Evolutionary conservation across 179 eudicot species (phyloP).

Genomic region (Beta macrorhiza): DNA sequence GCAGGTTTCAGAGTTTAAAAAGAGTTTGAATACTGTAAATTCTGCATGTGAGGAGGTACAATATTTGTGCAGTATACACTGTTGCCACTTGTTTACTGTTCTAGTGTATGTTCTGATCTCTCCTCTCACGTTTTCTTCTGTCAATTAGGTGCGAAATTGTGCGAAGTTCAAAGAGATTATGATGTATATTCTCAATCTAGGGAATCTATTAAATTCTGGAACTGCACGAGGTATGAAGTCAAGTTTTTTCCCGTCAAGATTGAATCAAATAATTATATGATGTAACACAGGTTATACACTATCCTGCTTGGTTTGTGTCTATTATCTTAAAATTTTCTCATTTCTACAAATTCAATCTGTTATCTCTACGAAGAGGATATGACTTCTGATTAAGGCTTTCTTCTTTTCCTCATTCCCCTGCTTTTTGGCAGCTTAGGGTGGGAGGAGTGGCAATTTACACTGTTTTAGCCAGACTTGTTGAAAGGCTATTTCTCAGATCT

Average conservation of each 20-base stretch:
- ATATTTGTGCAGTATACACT: neutral
- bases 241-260: neutral
- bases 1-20: conserved; percentile 80
- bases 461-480: neutral
- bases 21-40: conserved; percentile 76
- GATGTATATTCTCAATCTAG: conserved; percentile 71
- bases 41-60: conserved; percentile 87
- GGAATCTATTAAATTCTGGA: conserved; percentile 88
- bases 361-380: neutral
- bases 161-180: conserved; percentile 77
- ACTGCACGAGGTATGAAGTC: conserved; percentile 79
- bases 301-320: neutral
- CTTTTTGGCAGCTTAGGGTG: neutral
- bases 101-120: conserved; percentile 25
- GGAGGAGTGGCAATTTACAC: neutral
- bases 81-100: conserved; percentile 22
- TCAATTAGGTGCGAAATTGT: conserved; percentile 69
- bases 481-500: neutral
- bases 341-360: neutral
- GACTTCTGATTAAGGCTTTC: neutral
- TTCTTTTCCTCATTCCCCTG: neutral
- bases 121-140: conserved; percentile 19
- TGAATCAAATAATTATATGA: neutral
- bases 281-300: neutral
- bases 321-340: neutral